Base-by-base conservation (phyloP, 1,139 yeast species). In the Pneumocystis oryctolagi region DNA sequence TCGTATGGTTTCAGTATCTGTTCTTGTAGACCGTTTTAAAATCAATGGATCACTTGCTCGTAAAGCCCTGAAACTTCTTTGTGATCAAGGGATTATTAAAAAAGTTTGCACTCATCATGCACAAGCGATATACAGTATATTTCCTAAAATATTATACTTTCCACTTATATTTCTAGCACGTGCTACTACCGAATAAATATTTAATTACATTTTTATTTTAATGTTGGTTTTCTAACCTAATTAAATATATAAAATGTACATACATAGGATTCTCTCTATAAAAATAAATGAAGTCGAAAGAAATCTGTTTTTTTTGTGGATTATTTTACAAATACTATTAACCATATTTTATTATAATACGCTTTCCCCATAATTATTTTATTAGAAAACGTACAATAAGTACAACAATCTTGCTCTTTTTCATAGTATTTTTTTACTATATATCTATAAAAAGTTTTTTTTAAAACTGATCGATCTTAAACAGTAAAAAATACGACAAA, bases 11-110 rank as follows among this genome's bases (percentile, higher is more conserved):
- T 88, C 98, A 69, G 96, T 92, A 73, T 90, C 97, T 70, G 97
- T 92, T 72, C 84, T 92, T 75, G 98, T 92, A 76, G 99, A 92
- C 82, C 90, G 98, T 84, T 85, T 94, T 80, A 92, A 94, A 95
- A 83, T 92, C 75, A 96, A 96, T 82, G 99, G 98, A 79, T 90
- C 99, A 70, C 75, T 92, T 76, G 99, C 99, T 75, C 90, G 99
- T 82, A 86, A 89, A 78, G 98, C 97, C 76, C 86, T 92, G 78
- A 84, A 83, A 79, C 96, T 92, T 78, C 88, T 94, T 79, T 97
- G 89, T 82, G 83, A 81, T 71, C 92, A 90, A 75, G 98, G 98
- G 77, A 80, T 88, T 78, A 94, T 94, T 80, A 87, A 85, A 82
- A 90, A 95, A 74, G 87, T 94, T 78, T 84, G 87, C 76, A 85